phyloP scores from a whole-genome alignment of 805 yeast species.

The Kodamaea jinghongensis region DNA sequence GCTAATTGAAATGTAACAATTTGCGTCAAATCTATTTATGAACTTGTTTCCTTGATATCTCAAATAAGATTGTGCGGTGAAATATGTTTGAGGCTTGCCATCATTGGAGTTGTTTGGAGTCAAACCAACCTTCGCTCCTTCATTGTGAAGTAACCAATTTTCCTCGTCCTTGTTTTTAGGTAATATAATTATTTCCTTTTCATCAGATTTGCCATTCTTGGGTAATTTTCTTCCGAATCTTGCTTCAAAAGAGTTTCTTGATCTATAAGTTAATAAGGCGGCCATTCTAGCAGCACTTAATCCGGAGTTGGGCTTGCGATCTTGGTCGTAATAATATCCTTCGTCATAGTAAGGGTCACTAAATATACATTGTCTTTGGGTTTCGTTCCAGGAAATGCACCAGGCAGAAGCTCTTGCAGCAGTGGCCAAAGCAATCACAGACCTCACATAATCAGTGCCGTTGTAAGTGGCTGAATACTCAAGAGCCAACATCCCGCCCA shows the following conservation, averaged over 20 bases:
- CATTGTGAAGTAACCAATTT: conserved; percentile 83
- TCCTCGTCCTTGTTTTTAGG: conserved; percentile 60
- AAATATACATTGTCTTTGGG: conserved; percentile 94
- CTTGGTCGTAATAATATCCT: conserved; percentile 71
- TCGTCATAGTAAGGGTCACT: conserved; percentile 92
- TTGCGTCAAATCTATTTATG: conserved; percentile 88
- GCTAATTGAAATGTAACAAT: conserved; percentile 91
- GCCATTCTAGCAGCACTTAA: conserved; percentile 97
- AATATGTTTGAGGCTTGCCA: conserved; percentile 54
- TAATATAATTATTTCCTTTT: conserved; percentile 28
- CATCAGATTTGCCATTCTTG: conserved; percentile 9
- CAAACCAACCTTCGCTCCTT: conserved; percentile 51
- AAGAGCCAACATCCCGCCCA: conserved; percentile 97
- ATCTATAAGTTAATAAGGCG: conserved; percentile 87
- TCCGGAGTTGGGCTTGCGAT: conserved; percentile 75
- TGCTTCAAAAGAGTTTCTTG: conserved; percentile 86
- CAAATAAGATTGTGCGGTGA: conserved; percentile 93
- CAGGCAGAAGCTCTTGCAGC: conserved; percentile 95
- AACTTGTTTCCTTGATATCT: conserved; percentile 94
- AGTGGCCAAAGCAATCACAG: conserved; percentile 83
- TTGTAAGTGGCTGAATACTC: conserved; percentile 73
- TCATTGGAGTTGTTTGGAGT: conserved; percentile 12
- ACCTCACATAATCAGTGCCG: conserved; percentile 62
- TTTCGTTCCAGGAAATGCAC: conserved; percentile 99
- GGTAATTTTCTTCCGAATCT: conserved; percentile 80